Evolutionary conservation across 2,329 filamentous ascomycete species (phyloP).

Genomic region (Septoria petroselini): DNA sequence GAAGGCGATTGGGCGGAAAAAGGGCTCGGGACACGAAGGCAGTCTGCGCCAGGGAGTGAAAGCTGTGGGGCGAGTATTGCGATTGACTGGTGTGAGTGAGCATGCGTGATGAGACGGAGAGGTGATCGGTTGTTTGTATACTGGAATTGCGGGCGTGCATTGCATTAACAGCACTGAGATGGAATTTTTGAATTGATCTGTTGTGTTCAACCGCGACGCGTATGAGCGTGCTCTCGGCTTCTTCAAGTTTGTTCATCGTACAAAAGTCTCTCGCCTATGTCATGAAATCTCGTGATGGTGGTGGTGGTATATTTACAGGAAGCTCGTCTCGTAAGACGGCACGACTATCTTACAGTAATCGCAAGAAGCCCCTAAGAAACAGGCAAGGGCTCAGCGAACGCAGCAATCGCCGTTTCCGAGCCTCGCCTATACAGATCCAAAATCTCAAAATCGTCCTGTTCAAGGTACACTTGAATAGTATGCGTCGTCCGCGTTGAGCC

Average conservation of each 20-base stretch:
- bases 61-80: constrained; percentile 45
- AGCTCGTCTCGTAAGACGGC: neutral
- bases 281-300: no score
- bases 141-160: no score
- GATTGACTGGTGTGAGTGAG: constrained; percentile 28
- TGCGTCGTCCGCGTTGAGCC: constrained; percentile 17
- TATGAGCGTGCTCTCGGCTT: no score
- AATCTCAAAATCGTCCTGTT: constrained; percentile 24
- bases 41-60: constrained; percentile 45
- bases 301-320: constrained; percentile 2
- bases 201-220: no score
- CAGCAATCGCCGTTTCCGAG: neutral
- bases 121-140: neutral
- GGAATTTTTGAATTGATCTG: no score
- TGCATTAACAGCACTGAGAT: no score
- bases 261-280: no score
- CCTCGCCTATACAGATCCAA: constrained; percentile 20
- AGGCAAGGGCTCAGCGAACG: neutral
- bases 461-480: constrained; percentile 31
- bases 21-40: constrained; percentile 28
- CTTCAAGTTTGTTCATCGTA: no score
- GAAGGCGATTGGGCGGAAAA: constrained; percentile 43
- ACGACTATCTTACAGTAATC: neutral
- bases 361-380: no score
- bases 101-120: neutral